Evolutionary conservation across 2,329 filamentous ascomycete species (phyloP).

Genomic region (Blastomyces emzantsi): DNA sequence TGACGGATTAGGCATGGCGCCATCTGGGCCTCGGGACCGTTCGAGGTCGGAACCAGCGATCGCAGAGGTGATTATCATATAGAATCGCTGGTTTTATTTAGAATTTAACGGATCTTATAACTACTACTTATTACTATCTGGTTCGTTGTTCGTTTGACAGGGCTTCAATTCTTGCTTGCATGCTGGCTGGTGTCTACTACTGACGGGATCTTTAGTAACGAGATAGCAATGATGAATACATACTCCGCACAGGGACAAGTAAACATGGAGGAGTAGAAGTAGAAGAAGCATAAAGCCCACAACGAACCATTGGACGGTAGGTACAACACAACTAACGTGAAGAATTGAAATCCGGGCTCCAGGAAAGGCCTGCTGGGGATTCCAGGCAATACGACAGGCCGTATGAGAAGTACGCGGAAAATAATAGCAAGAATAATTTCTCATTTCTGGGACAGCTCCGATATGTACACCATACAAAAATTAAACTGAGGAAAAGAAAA

Average conservation of each 20-base stretch:
- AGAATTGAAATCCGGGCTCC: not conserved
- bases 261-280: not conserved
- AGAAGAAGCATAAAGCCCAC: not conserved
- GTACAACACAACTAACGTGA: not conserved
- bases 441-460: not conserved
- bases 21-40: not conserved
- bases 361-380: not conserved
- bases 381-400: no score
- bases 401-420: not conserved
- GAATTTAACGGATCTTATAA: no score
- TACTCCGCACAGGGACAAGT: not conserved
- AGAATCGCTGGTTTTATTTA: no score
- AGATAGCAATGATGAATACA: no score
- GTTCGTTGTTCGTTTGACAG: not conserved
- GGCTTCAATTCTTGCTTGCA: not conserved
- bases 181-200: not conserved
- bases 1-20: constrained; percentile 7
- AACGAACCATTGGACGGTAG: not conserved
- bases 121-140: not conserved
- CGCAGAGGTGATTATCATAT: no score
- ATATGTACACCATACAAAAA: constrained; percentile 2
- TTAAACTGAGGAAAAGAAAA: not conserved
- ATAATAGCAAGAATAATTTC: not conserved
- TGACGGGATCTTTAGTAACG: no score
- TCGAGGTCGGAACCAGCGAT: no score